These are phyloP conservation scores for Tulasnella sp. DNA, from an alignment of 768 basidiomycete species.

Conservation along the genomic window DNA sequence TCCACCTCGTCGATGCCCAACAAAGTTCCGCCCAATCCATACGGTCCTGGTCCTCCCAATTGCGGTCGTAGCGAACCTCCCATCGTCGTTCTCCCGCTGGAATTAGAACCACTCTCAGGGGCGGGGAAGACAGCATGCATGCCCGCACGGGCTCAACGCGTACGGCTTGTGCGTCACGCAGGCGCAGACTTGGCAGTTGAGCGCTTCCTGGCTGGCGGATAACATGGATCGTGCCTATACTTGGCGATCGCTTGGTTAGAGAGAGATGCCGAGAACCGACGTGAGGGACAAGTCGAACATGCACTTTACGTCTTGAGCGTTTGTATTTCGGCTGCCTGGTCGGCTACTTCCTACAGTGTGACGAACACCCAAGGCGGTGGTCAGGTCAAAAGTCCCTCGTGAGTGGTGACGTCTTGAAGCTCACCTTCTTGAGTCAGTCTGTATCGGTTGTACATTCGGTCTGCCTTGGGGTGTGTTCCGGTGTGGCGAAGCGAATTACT, in stretches of 20 bases:
- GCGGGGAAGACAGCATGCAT: conserved; percentile 18
- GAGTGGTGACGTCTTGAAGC: background rate
- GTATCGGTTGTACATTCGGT: background rate
- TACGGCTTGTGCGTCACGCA: conserved; percentile 19
- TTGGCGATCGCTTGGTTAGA: no score
- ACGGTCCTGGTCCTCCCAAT: no score
- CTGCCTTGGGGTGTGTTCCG: no score
- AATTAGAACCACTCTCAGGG: conserved; percentile 15
- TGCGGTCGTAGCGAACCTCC: background rate
- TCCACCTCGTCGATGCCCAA: no score
- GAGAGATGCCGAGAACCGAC: no score
- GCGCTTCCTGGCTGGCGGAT: background rate
- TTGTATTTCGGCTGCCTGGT: conserved; percentile 11
- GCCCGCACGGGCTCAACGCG: conserved; percentile 19
- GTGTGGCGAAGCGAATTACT: background rate
- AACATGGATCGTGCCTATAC: no score
- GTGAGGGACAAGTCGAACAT: no score
- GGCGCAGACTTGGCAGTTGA: conserved; percentile 18
- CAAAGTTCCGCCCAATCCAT: no score
- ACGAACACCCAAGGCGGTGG: background rate
- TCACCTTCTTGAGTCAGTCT: background rate
- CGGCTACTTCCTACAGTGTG: background rate
- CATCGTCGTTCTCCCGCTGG: conserved; percentile 4
- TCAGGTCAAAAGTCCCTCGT: background rate
- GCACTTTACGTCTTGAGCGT: background rate